Base-by-base conservation (phyloP, 441 rosid genomes). In the Jatropha podagrica region DNA sequence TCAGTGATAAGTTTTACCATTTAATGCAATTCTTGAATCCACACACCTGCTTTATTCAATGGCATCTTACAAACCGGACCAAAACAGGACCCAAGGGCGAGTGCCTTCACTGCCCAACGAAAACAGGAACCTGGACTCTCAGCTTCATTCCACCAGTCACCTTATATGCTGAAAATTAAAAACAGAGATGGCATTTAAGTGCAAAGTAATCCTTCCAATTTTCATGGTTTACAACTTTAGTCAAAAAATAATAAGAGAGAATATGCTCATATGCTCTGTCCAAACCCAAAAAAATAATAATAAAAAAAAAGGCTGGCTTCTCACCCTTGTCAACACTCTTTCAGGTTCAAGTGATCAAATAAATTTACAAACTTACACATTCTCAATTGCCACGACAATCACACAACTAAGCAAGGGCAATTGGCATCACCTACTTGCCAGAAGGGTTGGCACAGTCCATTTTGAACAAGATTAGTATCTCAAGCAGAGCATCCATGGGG, bases 121-220 rank as follows among this genome's bases (percentile, higher is more conserved):
- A n/a, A 61, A 68, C 13, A 26, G 7, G 32, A 65, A 83, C 77
- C 82, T 76, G 79, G 75, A 72, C 82, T 42, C 78, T 70, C 76
- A 48, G 80, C 86, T 77, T 85, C 85, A 76, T 80, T 82, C 82
- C 82, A 54, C 78, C 52, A 41, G 38, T 52, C 26, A 64, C 65
- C 48, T 60, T 46, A 71, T 64, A 70, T 59, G 41, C 90, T 85
- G 84, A 83, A 80, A 71, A 77, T 42, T 60, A 26, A 38, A 49
- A 54, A 32, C 11, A 48, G 15, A 69, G 38, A 46, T 3, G 7
- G 27, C 46, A n/a, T 32, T 9, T 69, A 2, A 48, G 5, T 9
- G 46, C 9, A 32, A 54, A 67, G 17, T 40, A 48, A 46, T 20
- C 13, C 13, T 20, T 46, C 17, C 13, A 2, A n/a, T 60, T 46